Conservation (phyloP, 2,329 filamentous ascomycete genomes). For the Penicillium sp. region DNA sequence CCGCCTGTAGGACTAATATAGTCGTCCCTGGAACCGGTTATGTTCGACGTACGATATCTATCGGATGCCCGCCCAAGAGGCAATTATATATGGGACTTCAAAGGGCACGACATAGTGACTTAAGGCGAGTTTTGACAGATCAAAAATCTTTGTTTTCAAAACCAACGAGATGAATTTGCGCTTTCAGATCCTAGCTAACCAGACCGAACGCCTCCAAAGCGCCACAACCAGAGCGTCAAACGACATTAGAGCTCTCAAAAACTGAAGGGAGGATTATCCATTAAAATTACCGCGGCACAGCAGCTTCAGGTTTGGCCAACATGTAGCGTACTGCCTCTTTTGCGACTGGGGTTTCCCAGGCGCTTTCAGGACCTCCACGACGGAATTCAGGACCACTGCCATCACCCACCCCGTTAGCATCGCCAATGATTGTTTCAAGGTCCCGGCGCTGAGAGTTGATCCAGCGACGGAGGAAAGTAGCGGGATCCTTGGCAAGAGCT, state of each 20-base stretch:
- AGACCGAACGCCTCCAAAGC: constrained; percentile 22
- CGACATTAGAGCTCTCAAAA: constrained; percentile 6
- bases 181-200: constrained; percentile 17
- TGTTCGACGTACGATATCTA: too few species aligned
- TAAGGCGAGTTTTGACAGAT: not conserved
- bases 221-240: constrained; percentile 16
- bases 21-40: too few species aligned
- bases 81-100: too few species aligned
- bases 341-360: constrained; percentile 58
- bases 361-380: constrained; percentile 50
- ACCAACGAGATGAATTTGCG: constrained; percentile 4
- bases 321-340: constrained; percentile 57
- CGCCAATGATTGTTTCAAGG: constrained; percentile 79
- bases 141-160: not conserved
- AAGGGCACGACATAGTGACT: too few species aligned
- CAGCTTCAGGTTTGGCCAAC: constrained; percentile 46
- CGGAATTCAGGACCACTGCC: constrained; percentile 43
- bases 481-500: constrained; percentile 71
- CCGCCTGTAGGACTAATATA: too few species aligned
- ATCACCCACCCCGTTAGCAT: constrained; percentile 57
- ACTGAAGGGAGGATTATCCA: not conserved
- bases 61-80: too few species aligned
- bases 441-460: constrained; percentile 86
- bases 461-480: constrained; percentile 80
- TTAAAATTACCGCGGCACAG: constrained; percentile 20